These are phyloP conservation scores for Echinochloa phyllopogon DNA, from an alignment of 176 grass and related monocot genomes.

Conservation along the genomic window DNA sequence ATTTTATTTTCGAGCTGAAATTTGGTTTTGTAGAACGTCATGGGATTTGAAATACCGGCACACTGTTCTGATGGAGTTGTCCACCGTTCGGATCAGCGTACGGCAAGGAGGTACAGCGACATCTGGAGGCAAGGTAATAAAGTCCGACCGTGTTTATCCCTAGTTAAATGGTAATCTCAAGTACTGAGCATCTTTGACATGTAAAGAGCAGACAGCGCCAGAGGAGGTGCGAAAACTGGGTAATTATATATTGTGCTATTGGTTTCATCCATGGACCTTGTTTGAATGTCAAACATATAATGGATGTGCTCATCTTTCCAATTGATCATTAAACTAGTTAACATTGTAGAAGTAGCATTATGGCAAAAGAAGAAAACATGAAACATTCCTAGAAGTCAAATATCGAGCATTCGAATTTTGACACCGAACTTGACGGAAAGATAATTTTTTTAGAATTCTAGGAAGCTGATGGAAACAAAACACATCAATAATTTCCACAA, in stretches of 20 bases:
- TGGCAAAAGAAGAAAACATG: too few species aligned
- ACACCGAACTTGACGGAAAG: too few species aligned
- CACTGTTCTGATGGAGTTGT: background rate
- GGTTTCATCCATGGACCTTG: background rate
- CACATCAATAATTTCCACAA: too few species aligned
- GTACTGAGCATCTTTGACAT: background rate
- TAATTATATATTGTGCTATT: background rate
- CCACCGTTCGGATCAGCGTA: background rate
- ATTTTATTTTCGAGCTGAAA: background rate
- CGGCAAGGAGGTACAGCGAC: background rate
- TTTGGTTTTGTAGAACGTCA: background rate
- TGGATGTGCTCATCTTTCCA: background rate
- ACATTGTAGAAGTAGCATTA: too few species aligned
- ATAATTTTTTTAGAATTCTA: too few species aligned
- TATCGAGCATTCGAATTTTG: too few species aligned
- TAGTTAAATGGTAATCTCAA: background rate
- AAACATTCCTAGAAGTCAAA: too few species aligned
- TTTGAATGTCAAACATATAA: background rate
- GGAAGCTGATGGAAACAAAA: too few species aligned
- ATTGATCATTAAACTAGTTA: background rate
- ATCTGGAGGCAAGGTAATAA: background rate
- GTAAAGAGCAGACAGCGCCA: background rate
- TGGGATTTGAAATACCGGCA: background rate
- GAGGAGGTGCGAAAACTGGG: background rate
- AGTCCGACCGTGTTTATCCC: background rate